Evolutionary conservation across 2,329 filamentous ascomycete genomes (phyloP), one percentile per base, ranked within the genome.

Genomic region (Fusarium brachygibbosum): DNA sequence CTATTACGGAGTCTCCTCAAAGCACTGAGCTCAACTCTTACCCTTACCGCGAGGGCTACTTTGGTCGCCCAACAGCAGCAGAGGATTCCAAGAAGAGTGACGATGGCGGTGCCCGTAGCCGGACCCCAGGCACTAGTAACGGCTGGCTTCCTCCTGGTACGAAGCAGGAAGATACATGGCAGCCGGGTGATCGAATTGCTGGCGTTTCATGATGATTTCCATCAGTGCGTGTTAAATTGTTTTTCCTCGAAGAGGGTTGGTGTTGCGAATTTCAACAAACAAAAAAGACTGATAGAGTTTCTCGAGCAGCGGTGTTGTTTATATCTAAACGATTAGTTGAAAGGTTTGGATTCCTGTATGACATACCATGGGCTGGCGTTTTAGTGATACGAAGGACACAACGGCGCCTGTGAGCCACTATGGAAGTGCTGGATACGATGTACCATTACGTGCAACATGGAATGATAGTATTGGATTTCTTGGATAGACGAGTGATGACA

Each of bases 151-250:
- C 91, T 19, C 90, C 91, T 0, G 93, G 93, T 10, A 97, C 93
- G 3, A 94, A 89, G 76, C 92, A 95, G 78, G 92, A 97, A 77
- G 91, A 93, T 52, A 97, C 93, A 3, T 97, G 94, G 94, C 79
- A 80, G 19, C 62, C 75, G 6, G 78, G 81, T 13, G 82, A 83
- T 58, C 75, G 76, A 17, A 56, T 69, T 21, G 73, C 74, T 10
- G 71, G 73, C 14, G 61, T 74, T 34, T 72, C 69, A 50, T 71
- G 57, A 70, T 45, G 13, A 31, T 34, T 19, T 7, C 38, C 28
- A 29, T 10, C 14, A 38, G 16, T 23, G 40, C 48, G 46, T 45
- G 25, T 51, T 41, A 38, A 48, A 54, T 51, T 54, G 34, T 46
- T 44, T 10, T 52, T 65, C 44, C 35, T 25, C 45, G 35, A 21